A percentile compares a stretch with the other conserved stretches of the same genome.
Evolutionary conservation across 306 rosid species (phyloP).

Genomic region (Medicago arabica): DNA sequence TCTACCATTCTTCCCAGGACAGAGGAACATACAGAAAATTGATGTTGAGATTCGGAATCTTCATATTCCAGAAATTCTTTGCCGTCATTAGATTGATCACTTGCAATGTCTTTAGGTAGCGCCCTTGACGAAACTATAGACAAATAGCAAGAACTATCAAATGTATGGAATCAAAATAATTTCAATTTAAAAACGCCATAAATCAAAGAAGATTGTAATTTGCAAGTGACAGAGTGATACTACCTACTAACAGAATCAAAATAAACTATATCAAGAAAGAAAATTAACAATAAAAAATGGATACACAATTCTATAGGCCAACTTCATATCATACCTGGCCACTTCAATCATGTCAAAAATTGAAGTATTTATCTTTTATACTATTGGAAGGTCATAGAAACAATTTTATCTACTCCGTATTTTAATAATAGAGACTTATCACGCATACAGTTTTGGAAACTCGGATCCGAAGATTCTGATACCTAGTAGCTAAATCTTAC

Average conservation of each 20-base stretch:
- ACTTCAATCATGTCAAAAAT: conserved; percentile 21
- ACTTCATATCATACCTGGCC: conserved; percentile 15
- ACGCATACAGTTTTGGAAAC: not conserved
- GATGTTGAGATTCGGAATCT: conserved; percentile 51
- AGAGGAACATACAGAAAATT: conserved; percentile 53
- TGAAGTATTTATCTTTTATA: conserved; percentile 5
- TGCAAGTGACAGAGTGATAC: conserved; percentile 20
- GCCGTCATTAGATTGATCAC: conserved; percentile 53
- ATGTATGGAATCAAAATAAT: conserved; percentile 23
- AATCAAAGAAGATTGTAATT: conserved; percentile 20
- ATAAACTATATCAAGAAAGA: conserved; percentile 26
- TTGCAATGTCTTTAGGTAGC: conserved; percentile 47
- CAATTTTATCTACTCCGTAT: conserved; percentile 9
- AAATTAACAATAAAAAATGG: conserved; percentile 18
- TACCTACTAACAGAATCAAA: conserved; percentile 13
- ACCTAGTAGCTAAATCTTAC: conserved; percentile 6
- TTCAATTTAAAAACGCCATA: conserved; percentile 29
- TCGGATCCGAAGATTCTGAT: conserved; percentile 26
- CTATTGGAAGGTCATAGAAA: conserved; percentile 3
- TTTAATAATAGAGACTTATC: not conserved
- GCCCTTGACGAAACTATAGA: conserved; percentile 61
- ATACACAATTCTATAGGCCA: not conserved
- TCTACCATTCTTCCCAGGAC: conserved; percentile 58
- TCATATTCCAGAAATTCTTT: conserved; percentile 51
- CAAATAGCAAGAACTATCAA: conserved; percentile 48